These are phyloP conservation scores for Elongisporangium anandrum DNA, from an alignment of 352 stramenopile species.

Conservation along the genomic window DNA sequence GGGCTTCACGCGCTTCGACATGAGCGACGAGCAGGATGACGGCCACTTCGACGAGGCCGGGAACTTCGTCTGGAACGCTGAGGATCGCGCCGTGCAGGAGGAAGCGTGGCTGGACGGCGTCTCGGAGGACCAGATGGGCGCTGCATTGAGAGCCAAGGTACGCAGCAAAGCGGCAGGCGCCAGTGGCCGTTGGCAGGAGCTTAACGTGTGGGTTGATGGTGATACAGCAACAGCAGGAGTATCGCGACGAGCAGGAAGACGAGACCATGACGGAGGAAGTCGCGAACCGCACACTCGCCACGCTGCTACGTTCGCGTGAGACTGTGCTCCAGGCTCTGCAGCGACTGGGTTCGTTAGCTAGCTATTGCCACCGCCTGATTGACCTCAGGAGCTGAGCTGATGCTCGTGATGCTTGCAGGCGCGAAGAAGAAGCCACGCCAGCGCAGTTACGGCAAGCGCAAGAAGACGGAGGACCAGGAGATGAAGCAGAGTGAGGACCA, in stretches of 20 bases:
- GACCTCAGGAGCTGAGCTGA: background rate
- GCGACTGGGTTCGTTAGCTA: slow-evolving; percentile 24
- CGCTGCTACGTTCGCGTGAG: slow-evolving; percentile 62
- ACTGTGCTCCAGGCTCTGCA: slow-evolving; percentile 74
- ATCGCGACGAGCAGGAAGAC: slow-evolving; percentile 43
- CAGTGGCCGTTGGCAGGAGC: background rate
- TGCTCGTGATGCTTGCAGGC: slow-evolving; percentile 8
- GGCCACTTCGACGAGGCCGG: slow-evolving; percentile 77
- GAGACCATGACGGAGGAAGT: slow-evolving; percentile 56
- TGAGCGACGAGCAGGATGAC: slow-evolving; percentile 84
- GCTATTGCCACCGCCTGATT: background rate
- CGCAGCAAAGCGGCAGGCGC: background rate
- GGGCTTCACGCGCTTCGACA: slow-evolving; percentile 75
- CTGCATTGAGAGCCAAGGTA: slow-evolving; percentile 52
- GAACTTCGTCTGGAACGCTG: slow-evolving; percentile 81
- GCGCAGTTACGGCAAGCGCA: slow-evolving; percentile 47
- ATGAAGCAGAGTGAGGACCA: slow-evolving; percentile 16
- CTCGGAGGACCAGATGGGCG: slow-evolving; percentile 70
- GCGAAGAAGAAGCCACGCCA: slow-evolving; percentile 49
- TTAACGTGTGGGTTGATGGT: background rate
- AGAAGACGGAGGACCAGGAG: slow-evolving; percentile 22
- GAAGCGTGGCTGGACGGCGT: slow-evolving; percentile 78
- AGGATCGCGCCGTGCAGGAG: slow-evolving; percentile 71
- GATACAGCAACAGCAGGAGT: slow-evolving; percentile 34
- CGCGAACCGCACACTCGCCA: slow-evolving; percentile 49